Conservation (phyloP, 306 rosid genomes). For the Sesbania bispinosa region DNA sequence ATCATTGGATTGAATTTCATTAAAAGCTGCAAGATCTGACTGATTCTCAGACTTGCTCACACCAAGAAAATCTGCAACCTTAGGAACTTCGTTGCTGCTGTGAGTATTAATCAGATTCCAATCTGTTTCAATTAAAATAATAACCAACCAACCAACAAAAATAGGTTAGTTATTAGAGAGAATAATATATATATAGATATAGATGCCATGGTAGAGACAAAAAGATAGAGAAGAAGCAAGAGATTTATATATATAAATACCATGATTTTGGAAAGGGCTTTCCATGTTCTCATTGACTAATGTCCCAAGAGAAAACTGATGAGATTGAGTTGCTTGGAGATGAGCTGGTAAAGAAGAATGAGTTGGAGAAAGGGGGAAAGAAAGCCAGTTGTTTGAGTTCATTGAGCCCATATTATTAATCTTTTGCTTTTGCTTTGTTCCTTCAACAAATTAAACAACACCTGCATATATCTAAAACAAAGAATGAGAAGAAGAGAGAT, state of each 20-base stretch:
- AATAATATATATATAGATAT: neutral
- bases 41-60: conserved; percentile 78
- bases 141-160: neutral
- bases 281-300: conserved; percentile 71
- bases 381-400: conserved; percentile 97
- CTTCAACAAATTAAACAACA: conserved; percentile 28
- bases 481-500: neutral
- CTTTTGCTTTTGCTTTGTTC: neutral
- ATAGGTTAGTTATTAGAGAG: neutral
- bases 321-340: conserved; percentile 67
- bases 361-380: conserved; percentile 89
- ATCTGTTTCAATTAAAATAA: conserved; percentile 40
- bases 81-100: conserved; percentile 61
- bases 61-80: conserved; percentile 97
- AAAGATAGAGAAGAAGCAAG: neutral
- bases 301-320: conserved; percentile 79
- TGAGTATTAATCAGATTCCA: conserved; percentile 74
- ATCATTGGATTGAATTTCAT: conserved; percentile 55
- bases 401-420: conserved; percentile 57
- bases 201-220: neutral
- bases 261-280: conserved; percentile 80
- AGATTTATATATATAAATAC: conserved; percentile 27
- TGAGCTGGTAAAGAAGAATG: conserved; percentile 72
- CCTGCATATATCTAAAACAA: conserved; percentile 28
- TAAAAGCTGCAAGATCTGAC: conserved; percentile 61